phyloP scores from a whole-genome alignment of 2,329 filamentous ascomycete genomes.

The Curvularia eragrostidis region DNA sequence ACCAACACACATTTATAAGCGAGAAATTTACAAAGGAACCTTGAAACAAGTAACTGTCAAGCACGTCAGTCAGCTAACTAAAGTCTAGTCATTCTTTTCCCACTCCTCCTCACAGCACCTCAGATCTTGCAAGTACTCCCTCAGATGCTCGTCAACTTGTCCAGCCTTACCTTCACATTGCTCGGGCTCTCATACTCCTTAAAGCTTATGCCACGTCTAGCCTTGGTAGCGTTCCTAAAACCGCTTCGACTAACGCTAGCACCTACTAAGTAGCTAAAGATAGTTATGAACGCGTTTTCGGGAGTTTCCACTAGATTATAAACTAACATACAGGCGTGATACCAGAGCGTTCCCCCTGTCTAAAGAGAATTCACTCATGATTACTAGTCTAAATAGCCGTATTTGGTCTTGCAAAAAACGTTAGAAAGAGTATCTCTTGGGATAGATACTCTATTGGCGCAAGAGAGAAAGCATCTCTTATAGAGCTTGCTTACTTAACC shows the following conservation, averaged over 20 bases:
- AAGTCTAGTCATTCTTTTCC: not conserved
- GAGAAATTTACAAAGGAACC: no score
- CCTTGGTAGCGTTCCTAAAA: slow-evolving; percentile 14
- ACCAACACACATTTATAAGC: no score
- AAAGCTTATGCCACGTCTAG: slow-evolving; percentile 9
- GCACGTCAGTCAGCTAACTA: not conserved
- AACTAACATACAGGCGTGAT: slow-evolving; percentile 11
- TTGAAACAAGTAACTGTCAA: not conserved
- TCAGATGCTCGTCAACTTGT: slow-evolving; percentile 1
- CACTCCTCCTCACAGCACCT: not conserved
- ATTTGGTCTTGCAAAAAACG: no score
- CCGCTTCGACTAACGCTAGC: slow-evolving; percentile 15
- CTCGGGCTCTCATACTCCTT: slow-evolving; percentile 14
- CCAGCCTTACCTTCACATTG: slow-evolving; percentile 14
- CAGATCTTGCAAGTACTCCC: not conserved
- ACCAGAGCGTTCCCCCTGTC: no score
- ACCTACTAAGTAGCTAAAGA: slow-evolving; percentile 16
- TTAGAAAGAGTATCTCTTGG: no score
- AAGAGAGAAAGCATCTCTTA: no score
- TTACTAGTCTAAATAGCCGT: no score
- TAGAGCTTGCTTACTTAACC: no score
- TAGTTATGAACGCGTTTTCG: slow-evolving; percentile 16
- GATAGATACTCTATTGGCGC: no score
- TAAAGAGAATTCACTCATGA: no score
- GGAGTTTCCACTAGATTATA: slow-evolving; percentile 19